phyloP scores from a whole-genome alignment of 1,139 yeast genomes.

The Lodderomyces beijingensis region DNA sequence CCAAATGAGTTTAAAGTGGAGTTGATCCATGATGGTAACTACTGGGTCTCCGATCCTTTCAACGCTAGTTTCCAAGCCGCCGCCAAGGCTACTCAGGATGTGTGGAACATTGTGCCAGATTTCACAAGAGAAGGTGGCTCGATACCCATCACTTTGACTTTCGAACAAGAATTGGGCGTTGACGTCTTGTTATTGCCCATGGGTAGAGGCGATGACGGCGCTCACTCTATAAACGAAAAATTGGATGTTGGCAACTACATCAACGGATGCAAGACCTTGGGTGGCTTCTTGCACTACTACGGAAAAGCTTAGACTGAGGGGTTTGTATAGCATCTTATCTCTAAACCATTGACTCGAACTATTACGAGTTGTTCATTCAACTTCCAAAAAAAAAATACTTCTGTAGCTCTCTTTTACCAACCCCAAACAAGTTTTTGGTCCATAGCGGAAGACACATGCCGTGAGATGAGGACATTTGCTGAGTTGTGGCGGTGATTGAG shows the following conservation, averaged over 20 bases:
- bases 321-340: not conserved
- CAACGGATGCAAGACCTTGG: slow-evolving; percentile 89
- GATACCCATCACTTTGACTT: slow-evolving; percentile 90
- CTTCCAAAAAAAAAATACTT: too few relatives aligned
- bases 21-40: slow-evolving; percentile 88
- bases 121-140: slow-evolving; percentile 98
- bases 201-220: slow-evolving; percentile 99
- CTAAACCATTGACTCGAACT: too few relatives aligned
- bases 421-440: too few relatives aligned
- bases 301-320: slow-evolving; percentile 31
- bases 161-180: slow-evolving; percentile 81
- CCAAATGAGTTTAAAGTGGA: slow-evolving; percentile 72
- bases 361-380: too few relatives aligned
- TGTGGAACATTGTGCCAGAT: slow-evolving; percentile 94
- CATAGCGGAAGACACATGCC: too few relatives aligned
- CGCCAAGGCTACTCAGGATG: slow-evolving; percentile 85
- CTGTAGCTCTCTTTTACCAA: too few relatives aligned
- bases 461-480: too few relatives aligned
- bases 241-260: slow-evolving; percentile 83
- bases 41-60: slow-evolving; percentile 95
- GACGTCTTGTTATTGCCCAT: slow-evolving; percentile 87
- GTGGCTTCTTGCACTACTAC: slow-evolving; percentile 89
- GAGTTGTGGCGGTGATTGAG: too few relatives aligned
- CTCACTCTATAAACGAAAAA: slow-evolving; percentile 96
- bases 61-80: slow-evolving; percentile 95